Evolutionary conservation across 129 eudicot genomes (phyloP).

Genomic region (Centaurea solstitialis): DNA sequence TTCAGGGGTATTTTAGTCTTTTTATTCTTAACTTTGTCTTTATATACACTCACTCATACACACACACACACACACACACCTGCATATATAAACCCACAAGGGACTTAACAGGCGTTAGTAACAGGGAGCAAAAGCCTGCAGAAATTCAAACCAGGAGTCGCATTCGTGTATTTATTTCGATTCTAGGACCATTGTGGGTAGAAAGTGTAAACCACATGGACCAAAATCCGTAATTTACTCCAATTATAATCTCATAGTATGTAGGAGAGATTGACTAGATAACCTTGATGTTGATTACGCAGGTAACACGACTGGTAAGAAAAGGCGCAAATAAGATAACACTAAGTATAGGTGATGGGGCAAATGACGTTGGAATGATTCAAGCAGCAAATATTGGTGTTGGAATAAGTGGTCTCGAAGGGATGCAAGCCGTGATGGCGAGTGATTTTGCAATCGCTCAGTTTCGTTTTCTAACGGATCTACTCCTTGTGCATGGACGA

Average conservation of each 20-base stretch:
- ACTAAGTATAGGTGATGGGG: slow-evolving; percentile 96
- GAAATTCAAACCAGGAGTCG: too few relatives aligned
- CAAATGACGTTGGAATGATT: slow-evolving; percentile 98
- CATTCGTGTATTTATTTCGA: too few relatives aligned
- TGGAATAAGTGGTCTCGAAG: slow-evolving; percentile 94
- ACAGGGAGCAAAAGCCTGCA: too few relatives aligned
- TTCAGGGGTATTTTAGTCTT: too few relatives aligned
- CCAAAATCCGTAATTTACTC: too few relatives aligned
- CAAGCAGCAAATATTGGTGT: slow-evolving; percentile 99
- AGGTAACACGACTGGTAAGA: slow-evolving; percentile 92
- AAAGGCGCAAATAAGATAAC: slow-evolving; percentile 93
- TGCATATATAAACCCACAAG: too few relatives aligned
- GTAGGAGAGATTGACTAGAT: not conserved
- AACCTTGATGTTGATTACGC: not conserved
- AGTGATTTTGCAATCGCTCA: slow-evolving; percentile 98
- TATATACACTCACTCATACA: too few relatives aligned
- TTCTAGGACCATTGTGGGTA: too few relatives aligned
- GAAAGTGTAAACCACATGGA: too few relatives aligned
- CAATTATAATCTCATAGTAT: not conserved
- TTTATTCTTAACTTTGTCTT: too few relatives aligned
- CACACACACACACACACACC: too few relatives aligned
- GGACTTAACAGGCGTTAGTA: too few relatives aligned
- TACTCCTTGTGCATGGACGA: slow-evolving; percentile 97
- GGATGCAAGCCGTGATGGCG: slow-evolving; percentile 99
- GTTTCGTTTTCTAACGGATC: slow-evolving; percentile 83